Conservation (phyloP, 805 yeast genomes). For the Cyberlindnera mycetangii region DNA sequence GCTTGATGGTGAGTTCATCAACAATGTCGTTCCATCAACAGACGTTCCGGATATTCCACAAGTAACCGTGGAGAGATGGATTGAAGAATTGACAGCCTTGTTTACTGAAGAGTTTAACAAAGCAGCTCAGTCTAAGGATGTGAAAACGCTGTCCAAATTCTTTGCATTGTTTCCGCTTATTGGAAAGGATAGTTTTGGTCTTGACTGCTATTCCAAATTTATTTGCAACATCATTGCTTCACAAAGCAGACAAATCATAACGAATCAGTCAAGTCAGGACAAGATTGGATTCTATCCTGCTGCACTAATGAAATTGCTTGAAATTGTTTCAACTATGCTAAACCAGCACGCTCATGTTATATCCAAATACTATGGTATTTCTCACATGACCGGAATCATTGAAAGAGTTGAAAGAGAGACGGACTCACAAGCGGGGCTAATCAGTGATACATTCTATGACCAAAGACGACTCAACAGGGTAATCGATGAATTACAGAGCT, state of each 20-base stretch:
- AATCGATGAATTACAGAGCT: constrained; percentile 51
- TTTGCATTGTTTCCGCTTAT: constrained; percentile 88
- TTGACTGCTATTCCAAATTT: constrained; percentile 79
- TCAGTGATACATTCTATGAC: constrained; percentile 83
- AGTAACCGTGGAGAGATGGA: constrained; percentile 55
- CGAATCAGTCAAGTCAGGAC: constrained; percentile 37
- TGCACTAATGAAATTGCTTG: constrained; percentile 67
- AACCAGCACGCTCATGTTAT: constrained; percentile 85
- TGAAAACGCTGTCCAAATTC: constrained; percentile 67
- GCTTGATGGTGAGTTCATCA: constrained; percentile 66
- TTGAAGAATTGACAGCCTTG: constrained; percentile 49
- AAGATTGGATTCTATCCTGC: constrained; percentile 55
- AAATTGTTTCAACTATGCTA: constrained; percentile 78
- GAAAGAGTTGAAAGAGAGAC: constrained; percentile 79
- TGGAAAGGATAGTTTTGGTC: constrained; percentile 66
- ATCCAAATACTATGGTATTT: constrained; percentile 62
- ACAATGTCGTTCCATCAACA: constrained; percentile 78
- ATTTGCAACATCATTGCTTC: constrained; percentile 81
- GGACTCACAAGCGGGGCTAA: constrained; percentile 88
- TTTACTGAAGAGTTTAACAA: constrained; percentile 63
- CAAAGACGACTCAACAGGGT: constrained; percentile 55
- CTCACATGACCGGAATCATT: constrained; percentile 63
- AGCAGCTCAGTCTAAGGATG: constrained; percentile 67
- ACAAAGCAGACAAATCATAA: constrained; percentile 67
- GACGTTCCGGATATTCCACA: constrained; percentile 81